A percentile compares a stretch with the other conserved stretches of the same genome.
These are phyloP conservation scores for Diaporthe velutina DNA, from an alignment of 2,329 filamentous ascomycete species.

Conservation along the genomic window DNA sequence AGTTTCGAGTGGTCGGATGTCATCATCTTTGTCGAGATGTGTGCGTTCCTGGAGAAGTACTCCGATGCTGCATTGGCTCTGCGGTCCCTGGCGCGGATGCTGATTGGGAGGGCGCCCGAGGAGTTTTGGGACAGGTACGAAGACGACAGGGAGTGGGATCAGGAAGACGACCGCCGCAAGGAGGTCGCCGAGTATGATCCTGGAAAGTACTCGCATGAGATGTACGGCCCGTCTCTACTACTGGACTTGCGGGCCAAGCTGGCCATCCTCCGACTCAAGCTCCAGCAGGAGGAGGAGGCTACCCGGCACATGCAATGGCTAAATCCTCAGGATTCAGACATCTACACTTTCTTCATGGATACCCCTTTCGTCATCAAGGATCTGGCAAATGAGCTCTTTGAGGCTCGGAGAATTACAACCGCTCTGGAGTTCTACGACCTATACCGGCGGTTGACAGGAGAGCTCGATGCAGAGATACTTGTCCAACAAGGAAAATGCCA, in stretches of 20 bases:
- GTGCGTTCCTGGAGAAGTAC: slow-evolving; percentile 74
- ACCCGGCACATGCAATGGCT: slow-evolving; percentile 80
- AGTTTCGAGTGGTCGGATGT: slow-evolving; percentile 82
- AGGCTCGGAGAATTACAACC: slow-evolving; percentile 48
- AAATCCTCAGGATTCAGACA: slow-evolving; percentile 69
- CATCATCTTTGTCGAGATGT: slow-evolving; percentile 86
- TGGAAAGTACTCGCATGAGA: slow-evolving; percentile 62
- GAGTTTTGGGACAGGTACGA: slow-evolving; percentile 80
- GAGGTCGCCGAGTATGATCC: slow-evolving; percentile 72
- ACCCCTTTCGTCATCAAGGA: slow-evolving; percentile 87
- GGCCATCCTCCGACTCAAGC: slow-evolving; percentile 83
- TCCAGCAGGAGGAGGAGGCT: slow-evolving; percentile 79
- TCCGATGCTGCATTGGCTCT: slow-evolving; percentile 76
- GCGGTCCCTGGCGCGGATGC: slow-evolving; percentile 82
- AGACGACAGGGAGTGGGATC: slow-evolving; percentile 93
- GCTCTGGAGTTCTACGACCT: slow-evolving; percentile 71
- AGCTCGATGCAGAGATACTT: slow-evolving; percentile 65
- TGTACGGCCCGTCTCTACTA: slow-evolving; percentile 82
- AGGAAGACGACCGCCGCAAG: slow-evolving; percentile 75
- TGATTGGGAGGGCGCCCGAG: slow-evolving; percentile 82
- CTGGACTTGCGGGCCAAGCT: slow-evolving; percentile 87
- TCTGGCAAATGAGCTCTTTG: slow-evolving; percentile 62
- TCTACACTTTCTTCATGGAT: slow-evolving; percentile 67
- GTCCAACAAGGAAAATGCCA: slow-evolving; percentile 77
- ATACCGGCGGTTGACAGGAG: slow-evolving; percentile 62